Evolutionary conservation across 768 basidiomycete species (phyloP).

Genomic region (Terana coerulea): DNA sequence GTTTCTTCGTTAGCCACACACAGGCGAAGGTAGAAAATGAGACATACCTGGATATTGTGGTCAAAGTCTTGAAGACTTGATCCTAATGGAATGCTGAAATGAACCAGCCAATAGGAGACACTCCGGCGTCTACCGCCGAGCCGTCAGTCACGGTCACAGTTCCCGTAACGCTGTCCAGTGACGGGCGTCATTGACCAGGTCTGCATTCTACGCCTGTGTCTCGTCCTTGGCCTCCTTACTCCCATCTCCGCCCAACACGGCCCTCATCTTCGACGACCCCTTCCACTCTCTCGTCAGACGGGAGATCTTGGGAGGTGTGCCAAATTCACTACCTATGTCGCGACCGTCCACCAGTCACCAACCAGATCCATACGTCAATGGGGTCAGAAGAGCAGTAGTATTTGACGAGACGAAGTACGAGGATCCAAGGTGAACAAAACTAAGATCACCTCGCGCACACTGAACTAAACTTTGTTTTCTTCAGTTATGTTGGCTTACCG

Average conservation of each 20-base stretch:
- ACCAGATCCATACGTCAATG: slow-evolving; percentile 13
- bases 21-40: not conserved
- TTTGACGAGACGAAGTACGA: slow-evolving; percentile 23
- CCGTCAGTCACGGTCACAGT: not conserved
- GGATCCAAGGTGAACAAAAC: slow-evolving; percentile 20
- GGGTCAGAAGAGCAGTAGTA: slow-evolving; percentile 12
- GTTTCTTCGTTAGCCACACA: not conserved
- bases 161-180: not conserved
- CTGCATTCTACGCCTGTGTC: not conserved
- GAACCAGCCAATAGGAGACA: slow-evolving; percentile 17
- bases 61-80: slow-evolving; percentile 4
- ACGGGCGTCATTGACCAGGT: not conserved
- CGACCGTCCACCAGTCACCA: slow-evolving; percentile 21
- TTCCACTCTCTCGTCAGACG: slow-evolving; percentile 14
- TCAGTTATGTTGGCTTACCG: slow-evolving; percentile 26
- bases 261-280: slow-evolving; percentile 17
- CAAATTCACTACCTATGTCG: slow-evolving; percentile 5
- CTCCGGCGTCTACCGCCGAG: slow-evolving; percentile 4
- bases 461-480: not conserved
- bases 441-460: not conserved
- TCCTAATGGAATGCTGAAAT: slow-evolving; percentile 1
- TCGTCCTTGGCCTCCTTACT: not conserved
- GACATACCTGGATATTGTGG: not conserved
- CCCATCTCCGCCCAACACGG: slow-evolving; percentile 8
- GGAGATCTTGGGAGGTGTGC: slow-evolving; percentile 8